A percentile compares a stretch with the other conserved stretches of the same genome.
phyloP scores from a whole-genome alignment of 331 rosid genomes.

The Quercus lobata region DNA sequence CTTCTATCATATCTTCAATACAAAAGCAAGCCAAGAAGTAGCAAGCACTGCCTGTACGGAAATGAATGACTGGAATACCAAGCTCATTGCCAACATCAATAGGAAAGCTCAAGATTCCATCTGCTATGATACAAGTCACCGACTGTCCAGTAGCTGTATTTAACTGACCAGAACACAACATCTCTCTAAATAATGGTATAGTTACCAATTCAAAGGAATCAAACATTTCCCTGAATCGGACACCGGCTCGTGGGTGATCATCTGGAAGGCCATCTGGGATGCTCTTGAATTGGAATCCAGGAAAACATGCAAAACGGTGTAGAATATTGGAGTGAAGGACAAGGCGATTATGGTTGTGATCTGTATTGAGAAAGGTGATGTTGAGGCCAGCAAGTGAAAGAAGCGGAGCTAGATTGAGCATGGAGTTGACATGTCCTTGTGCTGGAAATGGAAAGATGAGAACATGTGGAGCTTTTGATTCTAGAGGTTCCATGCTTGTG shows the following conservation, averaged over 20 bases:
- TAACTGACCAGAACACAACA: not conserved
- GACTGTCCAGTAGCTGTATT: not conserved
- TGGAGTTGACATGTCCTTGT: constrained; percentile 13
- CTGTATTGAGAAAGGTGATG: constrained; percentile 26
- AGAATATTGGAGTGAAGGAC: constrained; percentile 2
- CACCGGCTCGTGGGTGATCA: constrained; percentile 22
- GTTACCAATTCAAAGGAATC: not conserved
- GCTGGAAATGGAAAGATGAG: not conserved
- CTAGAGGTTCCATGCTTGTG: not conserved
- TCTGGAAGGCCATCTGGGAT: constrained; percentile 19
- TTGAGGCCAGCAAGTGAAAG: constrained; percentile 9
- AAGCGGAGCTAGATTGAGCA: constrained; percentile 14
- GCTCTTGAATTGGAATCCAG: constrained; percentile 26
- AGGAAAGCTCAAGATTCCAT: constrained; percentile 28
- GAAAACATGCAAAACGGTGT: not conserved
- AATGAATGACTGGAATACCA: constrained; percentile 31
- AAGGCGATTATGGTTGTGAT: constrained; percentile 20
- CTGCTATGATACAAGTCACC: constrained; percentile 33
- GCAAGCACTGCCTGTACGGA: constrained; percentile 28
- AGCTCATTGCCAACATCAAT: constrained; percentile 31
- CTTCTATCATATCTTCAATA: constrained; percentile 25
- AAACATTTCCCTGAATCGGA: not conserved
- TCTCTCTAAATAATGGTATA: constrained; percentile 20
- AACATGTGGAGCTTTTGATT: not conserved
- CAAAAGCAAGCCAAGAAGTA: constrained; percentile 30